A percentile compares a stretch with the other conserved stretches of the same genome.
These are phyloP conservation scores for Ploettnerulaceae sp. DNA, from an alignment of 2,329 filamentous ascomycete genomes.

Conservation along the genomic window DNA sequence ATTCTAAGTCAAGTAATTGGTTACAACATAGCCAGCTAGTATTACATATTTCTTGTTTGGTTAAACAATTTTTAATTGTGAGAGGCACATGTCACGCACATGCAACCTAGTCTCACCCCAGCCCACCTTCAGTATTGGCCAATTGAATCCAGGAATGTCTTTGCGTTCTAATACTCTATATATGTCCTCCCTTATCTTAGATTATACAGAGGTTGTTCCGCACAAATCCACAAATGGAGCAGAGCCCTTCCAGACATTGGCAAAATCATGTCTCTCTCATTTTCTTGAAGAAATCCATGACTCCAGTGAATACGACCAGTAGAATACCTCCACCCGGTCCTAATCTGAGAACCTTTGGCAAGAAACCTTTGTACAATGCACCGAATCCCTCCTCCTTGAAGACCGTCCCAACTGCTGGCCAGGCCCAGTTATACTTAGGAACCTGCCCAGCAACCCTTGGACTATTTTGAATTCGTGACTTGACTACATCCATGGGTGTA, in stretches of 20 bases:
- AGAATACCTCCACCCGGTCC: constrained; percentile 64
- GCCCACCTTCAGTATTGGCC: too few relatives aligned
- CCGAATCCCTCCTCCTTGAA: constrained; percentile 88
- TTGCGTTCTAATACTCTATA: constrained; percentile 8
- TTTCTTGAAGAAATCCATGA: constrained; percentile 88
- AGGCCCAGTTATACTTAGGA: constrained; percentile 99
- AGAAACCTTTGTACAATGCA: constrained; percentile 95
- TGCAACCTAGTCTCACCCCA: too few relatives aligned
- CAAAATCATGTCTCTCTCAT: constrained; percentile 34
- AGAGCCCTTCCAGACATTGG: not conserved
- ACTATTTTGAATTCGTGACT: constrained; percentile 95
- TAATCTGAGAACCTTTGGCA: constrained; percentile 84
- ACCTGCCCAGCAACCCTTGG: constrained; percentile 72
- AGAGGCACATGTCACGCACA: too few relatives aligned
- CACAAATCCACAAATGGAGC: constrained; percentile 2
- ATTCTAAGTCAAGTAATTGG: too few relatives aligned
- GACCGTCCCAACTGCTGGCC: constrained; percentile 78
- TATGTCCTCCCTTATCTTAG: not conserved
- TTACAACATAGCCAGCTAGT: too few relatives aligned
- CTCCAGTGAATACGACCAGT: constrained; percentile 79
- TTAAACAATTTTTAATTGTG: too few relatives aligned
- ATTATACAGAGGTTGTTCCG: constrained; percentile 8
- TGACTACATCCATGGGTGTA: constrained; percentile 95
- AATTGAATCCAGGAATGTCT: not conserved
- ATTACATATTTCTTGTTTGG: too few relatives aligned